phyloP scores from a whole-genome alignment of 306 rosid species.

The Dryas octopetala region DNA sequence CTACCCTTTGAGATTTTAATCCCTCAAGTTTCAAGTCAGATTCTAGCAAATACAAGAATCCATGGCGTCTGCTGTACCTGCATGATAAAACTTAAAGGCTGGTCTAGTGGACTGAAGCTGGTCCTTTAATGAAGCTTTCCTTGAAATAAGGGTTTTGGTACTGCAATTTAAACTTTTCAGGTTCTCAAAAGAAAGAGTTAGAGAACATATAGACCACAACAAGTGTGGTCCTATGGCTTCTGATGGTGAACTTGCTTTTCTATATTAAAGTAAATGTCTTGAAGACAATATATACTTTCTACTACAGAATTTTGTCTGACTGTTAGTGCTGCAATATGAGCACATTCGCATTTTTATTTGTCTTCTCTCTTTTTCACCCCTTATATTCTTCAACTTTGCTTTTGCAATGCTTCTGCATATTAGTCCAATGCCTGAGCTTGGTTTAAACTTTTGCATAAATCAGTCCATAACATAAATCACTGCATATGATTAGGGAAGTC shows the following conservation, averaged over 20 bases:
- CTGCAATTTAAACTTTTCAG: background rate
- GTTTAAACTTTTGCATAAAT: background rate
- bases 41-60: background rate
- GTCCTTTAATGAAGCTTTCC: background rate
- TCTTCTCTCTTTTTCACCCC: background rate
- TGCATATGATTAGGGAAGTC: background rate
- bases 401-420: background rate
- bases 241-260: background rate
- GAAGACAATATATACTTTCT: constrained; percentile 5
- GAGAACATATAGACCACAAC: constrained; percentile 1
- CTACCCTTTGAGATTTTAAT: background rate
- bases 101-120: background rate
- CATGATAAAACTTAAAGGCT: background rate
- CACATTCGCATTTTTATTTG: background rate
- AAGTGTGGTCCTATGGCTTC: background rate
- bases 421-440: background rate
- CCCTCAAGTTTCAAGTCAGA: background rate
- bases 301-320: background rate
- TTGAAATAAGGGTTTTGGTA: background rate
- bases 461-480: background rate
- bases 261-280: background rate
- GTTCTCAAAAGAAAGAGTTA: background rate
- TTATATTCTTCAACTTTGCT: background rate
- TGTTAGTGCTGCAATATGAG: background rate
- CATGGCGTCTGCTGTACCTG: background rate